These are phyloP conservation scores for Eleusine coracana DNA, from an alignment of 176 grass and related monocot genomes.

Conservation along the genomic window DNA sequence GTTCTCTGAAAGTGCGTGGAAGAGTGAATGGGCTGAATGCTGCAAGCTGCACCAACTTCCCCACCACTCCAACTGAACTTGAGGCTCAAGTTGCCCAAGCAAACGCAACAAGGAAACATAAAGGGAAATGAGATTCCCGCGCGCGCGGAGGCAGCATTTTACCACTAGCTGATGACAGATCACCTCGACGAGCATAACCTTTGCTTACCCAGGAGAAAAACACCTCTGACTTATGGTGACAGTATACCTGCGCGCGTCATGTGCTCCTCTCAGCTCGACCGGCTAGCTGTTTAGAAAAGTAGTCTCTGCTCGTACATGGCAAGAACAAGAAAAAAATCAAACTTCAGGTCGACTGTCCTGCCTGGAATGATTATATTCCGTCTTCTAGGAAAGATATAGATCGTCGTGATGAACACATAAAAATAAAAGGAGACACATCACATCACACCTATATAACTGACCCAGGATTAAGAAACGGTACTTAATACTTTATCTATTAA, in stretches of 20 bases:
- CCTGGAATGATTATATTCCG: no score
- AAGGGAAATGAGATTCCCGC: neutral
- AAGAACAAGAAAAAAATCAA: neutral
- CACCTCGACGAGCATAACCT: neutral
- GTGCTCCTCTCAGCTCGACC: neutral
- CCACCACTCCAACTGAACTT: neutral
- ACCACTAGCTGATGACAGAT: neutral
- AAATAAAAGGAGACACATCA: no score
- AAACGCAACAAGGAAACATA: neutral
- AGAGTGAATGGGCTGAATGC: neutral
- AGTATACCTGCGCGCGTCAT: neutral
- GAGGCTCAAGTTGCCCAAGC: neutral
- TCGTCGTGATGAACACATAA: no score
- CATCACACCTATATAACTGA: no score
- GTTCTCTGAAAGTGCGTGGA: neutral
- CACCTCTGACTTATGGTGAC: neutral
- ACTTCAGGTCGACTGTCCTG: neutral
- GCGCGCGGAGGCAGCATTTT: neutral
- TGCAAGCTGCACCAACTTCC: neutral
- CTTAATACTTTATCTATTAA: no score
- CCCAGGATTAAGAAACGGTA: no score
- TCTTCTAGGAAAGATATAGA: no score
- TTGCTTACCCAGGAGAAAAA: neutral
- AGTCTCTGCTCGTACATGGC: neutral
- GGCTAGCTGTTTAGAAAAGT: neutral